Conservation (phyloP, 2,329 filamentous ascomycete species). For the Diaporthe helianthi region DNA sequence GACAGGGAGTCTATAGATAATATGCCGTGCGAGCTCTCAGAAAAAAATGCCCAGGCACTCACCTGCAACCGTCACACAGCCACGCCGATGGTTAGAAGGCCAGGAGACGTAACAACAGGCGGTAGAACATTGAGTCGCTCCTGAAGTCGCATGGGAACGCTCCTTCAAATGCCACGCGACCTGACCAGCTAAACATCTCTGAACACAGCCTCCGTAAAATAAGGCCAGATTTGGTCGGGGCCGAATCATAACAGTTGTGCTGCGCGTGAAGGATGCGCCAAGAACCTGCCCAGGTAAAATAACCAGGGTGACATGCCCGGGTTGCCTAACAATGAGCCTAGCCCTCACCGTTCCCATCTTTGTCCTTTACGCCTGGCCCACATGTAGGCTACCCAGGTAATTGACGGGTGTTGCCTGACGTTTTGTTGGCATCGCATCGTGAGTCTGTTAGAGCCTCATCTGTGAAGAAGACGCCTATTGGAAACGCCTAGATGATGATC, state of each 20-base stretch:
- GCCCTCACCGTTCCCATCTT: too few species aligned
- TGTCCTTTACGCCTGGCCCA: too few species aligned
- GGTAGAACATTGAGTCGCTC: not conserved
- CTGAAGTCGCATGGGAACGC: not conserved
- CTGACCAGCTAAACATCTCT: not conserved
- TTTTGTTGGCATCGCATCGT: not conserved
- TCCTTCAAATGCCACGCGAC: not conserved
- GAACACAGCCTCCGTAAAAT: not conserved
- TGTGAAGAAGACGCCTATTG: too few species aligned
- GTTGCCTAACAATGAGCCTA: not conserved
- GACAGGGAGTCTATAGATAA: not conserved
- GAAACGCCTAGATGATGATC: not conserved
- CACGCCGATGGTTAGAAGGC: not conserved
- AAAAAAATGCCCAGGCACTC: not conserved
- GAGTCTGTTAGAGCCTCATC: too few species aligned
- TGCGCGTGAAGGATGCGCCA: conserved; percentile 15
- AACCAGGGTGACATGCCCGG: not conserved
- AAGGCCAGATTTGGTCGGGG: not conserved
- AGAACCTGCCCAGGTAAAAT: not conserved
- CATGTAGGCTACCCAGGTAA: too few species aligned
- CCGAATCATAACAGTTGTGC: conserved; percentile 10
- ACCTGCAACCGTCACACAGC: not conserved
- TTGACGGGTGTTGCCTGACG: not conserved
- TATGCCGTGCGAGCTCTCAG: not conserved
- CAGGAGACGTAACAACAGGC: not conserved